phyloP scores from a whole-genome alignment of 768 basidiomycete genomes.

The Lactifluus hygrophoroides region DNA sequence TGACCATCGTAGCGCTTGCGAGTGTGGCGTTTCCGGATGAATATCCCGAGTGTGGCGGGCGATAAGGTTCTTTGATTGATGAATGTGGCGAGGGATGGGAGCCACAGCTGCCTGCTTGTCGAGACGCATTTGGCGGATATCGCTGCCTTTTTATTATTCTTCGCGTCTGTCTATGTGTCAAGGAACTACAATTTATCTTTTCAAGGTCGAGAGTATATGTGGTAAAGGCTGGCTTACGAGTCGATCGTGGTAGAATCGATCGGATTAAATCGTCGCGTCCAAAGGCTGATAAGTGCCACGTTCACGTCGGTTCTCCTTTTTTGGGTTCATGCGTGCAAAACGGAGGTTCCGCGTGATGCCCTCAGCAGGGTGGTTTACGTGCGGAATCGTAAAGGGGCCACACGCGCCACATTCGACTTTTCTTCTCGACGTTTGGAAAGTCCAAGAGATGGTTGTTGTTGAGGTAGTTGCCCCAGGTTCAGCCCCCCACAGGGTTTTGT shows the following conservation, averaged over 20 bases:
- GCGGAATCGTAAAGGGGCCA: slow-evolving; percentile 13
- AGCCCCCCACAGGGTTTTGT: no score
- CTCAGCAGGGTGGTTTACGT: slow-evolving; percentile 18
- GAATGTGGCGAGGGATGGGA: no score
- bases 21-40: neutral
- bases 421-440: neutral
- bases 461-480: neutral
- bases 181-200: no score
- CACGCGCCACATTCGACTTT: slow-evolving; percentile 1
- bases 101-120: no score
- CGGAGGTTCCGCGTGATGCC: slow-evolving; percentile 14
- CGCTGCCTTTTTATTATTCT: no score
- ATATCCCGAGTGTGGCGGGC: neutral
- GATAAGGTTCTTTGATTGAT: neutral
- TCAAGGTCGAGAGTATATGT: no score
- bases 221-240: no score
- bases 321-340: slow-evolving; percentile 13
- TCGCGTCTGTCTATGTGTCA: no score
- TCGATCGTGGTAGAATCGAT: slow-evolving; percentile 16
- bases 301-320: slow-evolving; percentile 9
- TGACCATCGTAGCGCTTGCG: neutral
- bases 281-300: slow-evolving; percentile 12
- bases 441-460: neutral
- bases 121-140: no score
- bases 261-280: neutral